Base-by-base conservation (phyloP, 768 basidiomycete genomes). In the Trametes cingulata region DNA sequence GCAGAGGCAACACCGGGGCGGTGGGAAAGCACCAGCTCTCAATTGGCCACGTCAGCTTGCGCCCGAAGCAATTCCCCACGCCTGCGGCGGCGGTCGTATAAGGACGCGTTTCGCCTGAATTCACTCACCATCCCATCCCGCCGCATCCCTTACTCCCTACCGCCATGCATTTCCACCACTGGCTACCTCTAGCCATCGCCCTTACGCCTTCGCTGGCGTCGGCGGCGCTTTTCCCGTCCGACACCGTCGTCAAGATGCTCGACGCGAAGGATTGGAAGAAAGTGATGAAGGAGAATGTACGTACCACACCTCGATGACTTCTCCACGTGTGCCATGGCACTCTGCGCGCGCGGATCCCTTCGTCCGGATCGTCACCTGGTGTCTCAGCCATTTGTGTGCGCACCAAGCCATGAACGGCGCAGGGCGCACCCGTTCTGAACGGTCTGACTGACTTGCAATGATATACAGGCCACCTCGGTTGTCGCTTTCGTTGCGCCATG, bases 401-500 rank as follows among this genome's bases (percentile, higher is more conserved):
- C 8, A 24, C n/a, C 45, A 27, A 15, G 27, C 6, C 7, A 9
- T 33, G 25, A 27, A 1, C 27, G 6, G 15, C 15, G 27, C 12
- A 25, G n/a, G 15, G 36, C 39, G 49, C 48, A 7, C 33, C 8
- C 19, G 43, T 12, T 15, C 39, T 12, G n/a, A 33, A 17, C 10
- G 33, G 8, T 24, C 33, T 29, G n/a, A n/a, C 22, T 42, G 35
- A 53, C 59, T 20, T 14, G 8, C 39, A 20, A 8, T 29, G 22
- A 19, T 51, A 54, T 17, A 17, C 4, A 68, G 41, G 60, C 55
- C 39, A 65, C 62, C 7, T 68, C 60, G 0, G 73, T 95, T 69
- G 87, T 96, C 17, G 95, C 93, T 1, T 97, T 95, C 69, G 89
- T 95, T 13, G 95, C 95, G n/a, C 91, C 93, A 3, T 96, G 94